These are phyloP conservation scores for Endocalyx cinctus DNA, from an alignment of 2,329 filamentous ascomycete species.

Conservation along the genomic window DNA sequence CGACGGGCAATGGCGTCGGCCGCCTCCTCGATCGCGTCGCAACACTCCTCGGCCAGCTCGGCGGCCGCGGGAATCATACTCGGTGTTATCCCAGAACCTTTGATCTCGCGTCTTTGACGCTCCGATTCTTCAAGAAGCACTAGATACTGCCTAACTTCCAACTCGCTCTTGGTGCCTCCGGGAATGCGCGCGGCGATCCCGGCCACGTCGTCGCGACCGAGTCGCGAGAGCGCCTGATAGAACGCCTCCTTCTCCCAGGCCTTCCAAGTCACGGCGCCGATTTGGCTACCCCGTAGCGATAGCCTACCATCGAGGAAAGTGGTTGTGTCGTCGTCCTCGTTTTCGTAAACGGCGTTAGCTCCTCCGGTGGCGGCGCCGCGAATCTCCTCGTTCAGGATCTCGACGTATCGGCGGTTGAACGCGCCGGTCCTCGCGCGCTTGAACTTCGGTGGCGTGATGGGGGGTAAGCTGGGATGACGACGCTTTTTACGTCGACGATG, in stretches of 20 bases:
- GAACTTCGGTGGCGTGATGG: slow-evolving; percentile 26
- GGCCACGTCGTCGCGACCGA: slow-evolving; percentile 58
- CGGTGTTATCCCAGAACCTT: slow-evolving; percentile 33
- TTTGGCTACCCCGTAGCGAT: slow-evolving; percentile 45
- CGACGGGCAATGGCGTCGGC: slow-evolving; percentile 61
- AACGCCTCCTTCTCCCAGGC: slow-evolving; percentile 64
- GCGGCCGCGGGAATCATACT: slow-evolving; percentile 65
- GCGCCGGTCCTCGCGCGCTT: slow-evolving; percentile 40
- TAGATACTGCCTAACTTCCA: slow-evolving; percentile 71
- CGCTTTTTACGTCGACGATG: slow-evolving; percentile 11
- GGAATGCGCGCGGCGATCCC: slow-evolving; percentile 58
- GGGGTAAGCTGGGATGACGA: slow-evolving; percentile 19
- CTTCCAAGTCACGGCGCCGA: slow-evolving; percentile 70
- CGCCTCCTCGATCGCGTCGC: slow-evolving; percentile 59
- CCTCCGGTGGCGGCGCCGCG: slow-evolving; percentile 42
- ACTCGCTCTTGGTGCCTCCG: slow-evolving; percentile 62
- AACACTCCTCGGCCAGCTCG: slow-evolving; percentile 66
- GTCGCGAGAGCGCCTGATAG: slow-evolving; percentile 59
- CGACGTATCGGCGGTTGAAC: slow-evolving; percentile 45
- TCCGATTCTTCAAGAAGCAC: slow-evolving; percentile 51
- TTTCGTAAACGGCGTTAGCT: slow-evolving; percentile 24
- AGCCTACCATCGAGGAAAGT: neutral
- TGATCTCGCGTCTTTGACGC: slow-evolving; percentile 33
- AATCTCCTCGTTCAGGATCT: slow-evolving; percentile 54
- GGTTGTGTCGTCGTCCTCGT: slow-evolving; percentile 3